Evolutionary conservation across 1,139 yeast genomes (phyloP), one percentile per base, ranked within the genome.

Genomic region (Yamadazyma membranifaciens): DNA sequence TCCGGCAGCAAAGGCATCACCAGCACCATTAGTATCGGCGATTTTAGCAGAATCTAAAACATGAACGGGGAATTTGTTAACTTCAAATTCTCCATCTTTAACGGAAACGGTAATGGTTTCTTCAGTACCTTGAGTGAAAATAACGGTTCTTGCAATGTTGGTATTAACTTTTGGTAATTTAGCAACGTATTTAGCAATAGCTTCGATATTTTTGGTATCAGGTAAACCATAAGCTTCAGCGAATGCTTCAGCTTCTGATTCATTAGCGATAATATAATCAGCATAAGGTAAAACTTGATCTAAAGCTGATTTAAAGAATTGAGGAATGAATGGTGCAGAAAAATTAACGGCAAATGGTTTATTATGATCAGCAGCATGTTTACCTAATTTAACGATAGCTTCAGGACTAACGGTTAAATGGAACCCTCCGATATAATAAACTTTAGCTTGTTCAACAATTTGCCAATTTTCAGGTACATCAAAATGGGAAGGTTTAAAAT

Each of bases 1-100:
- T 44, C 98, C 99, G 60, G 96, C 95, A 45, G 98, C 98, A 62
- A 92, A 92, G 17, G 98, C 98, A 63, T 92, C 99, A 65, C 98
- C 99, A 36, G 98, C 98, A 73, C 98, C 98, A 69, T 92, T 92
- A 61, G 98, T 87, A 71, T 92, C 99, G 44, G 77, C 83, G 49
- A 92, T 78, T 65, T 84, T 73, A 39, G 75, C 68, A 36, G 78
- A 59, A 36, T 79, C 84, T 59, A 92, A 76, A 47, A 83, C 78
- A 54, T 80, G 83, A 42, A 92, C 96, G 39, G 85, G 75, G 73
- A 66, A 81, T 55, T 72, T 70, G 51, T 75, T 64, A 47, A 77
- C 68, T 16, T 62, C 65, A 55, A 63, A 76, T 45, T 75, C 77
- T 36, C 75, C 59, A 41, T 67, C 63, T 48, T 78, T 73, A 58